Base-by-base conservation (phyloP, 495 filamentous ascomycete genomes). In the Rostrohypoxylon terebratum region DNA sequence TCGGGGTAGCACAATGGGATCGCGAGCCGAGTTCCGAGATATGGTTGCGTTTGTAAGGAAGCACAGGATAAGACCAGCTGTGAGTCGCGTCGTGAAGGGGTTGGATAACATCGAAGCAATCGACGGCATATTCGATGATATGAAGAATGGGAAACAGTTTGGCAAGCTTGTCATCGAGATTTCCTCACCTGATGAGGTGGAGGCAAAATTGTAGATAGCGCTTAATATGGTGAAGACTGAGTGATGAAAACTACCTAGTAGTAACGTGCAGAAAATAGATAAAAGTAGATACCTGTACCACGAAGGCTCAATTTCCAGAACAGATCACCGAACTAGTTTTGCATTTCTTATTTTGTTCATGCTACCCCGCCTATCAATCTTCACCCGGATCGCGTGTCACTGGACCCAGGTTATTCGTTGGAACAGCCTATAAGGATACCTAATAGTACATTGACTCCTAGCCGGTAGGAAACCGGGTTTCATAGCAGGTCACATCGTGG, bases 81-180 rank as follows among this genome's bases (percentile, higher is more conserved):
- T 94, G 7, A 86, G 82, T 50, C 81, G 85, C 57, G 86, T 89
- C 1, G 84, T 90, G 13, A 84, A 86, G 60, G 90, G 90, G 0
- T 78, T 95, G 68, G 87, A 89, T 45, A 87, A 92, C 73, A 57
- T 94, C 40, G 81, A 88, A 16, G 89, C 80, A 3, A 86, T 94
- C 21, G 89, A 94, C 69, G 82, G 78, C 3, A 73, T 94, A 40
- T 94, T 93, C 77, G 88, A 92, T 57, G 91, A 93, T 36, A 91
- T 94, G 84, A 90, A 89, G 74, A 82, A 85, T 13, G 91, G 89
- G n/a, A 87, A 78, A 69, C 92, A 94, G 79, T 93, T 93, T 81
- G 92, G 91, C 6, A 94, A 94, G 81, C 76, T 94, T 75, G 90
- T 93, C 1, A 83, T 94, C 36, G 70, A 81, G 66, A 78, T 85